Conservation (phyloP, 2,329 filamentous ascomycete species). For the Fusarium miscanthi region DNA sequence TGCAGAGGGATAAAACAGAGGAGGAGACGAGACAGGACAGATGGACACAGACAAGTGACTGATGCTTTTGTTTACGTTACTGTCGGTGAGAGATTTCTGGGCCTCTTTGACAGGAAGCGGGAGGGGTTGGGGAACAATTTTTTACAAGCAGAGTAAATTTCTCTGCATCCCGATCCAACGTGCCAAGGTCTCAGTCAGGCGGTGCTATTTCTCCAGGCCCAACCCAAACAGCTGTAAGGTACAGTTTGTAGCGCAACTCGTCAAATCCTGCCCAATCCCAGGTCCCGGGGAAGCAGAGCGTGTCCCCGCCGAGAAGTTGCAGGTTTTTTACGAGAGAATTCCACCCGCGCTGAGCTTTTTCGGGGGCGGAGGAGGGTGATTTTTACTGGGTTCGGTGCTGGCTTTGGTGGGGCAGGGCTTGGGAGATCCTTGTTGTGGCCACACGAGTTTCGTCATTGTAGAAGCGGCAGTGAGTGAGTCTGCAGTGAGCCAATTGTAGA, state of each 20-base stretch:
- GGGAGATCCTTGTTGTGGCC: constrained; percentile 33
- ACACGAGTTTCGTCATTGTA: constrained; percentile 43
- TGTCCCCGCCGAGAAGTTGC: constrained; percentile 9
- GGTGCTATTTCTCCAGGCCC: constrained; percentile 15
- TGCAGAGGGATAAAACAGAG: neutral
- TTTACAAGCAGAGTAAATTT: constrained; percentile 26
- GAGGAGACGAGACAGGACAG: neutral
- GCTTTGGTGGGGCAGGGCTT: constrained; percentile 37
- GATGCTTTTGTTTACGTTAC: constrained; percentile 12
- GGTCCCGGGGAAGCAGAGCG: constrained; percentile 6
- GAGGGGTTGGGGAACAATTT: constrained; percentile 18
- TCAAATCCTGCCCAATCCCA: neutral
- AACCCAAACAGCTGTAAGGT: neutral
- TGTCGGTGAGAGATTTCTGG: constrained; percentile 45
- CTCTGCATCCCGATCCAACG: constrained; percentile 28
- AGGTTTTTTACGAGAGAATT: constrained; percentile 13
- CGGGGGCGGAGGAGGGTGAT: neutral
- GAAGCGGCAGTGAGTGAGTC: neutral
- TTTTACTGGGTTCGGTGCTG: constrained; percentile 8
- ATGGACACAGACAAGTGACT: neutral
- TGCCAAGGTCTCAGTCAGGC: constrained; percentile 38
- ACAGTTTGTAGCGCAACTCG: neutral
- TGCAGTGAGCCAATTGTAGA: neutral
- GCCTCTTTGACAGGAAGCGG: constrained; percentile 6
- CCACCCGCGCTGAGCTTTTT: constrained; percentile 32